Base-by-base conservation (phyloP, 2,329 filamentous ascomycete species). In the Emericellopsis atlantica region DNA sequence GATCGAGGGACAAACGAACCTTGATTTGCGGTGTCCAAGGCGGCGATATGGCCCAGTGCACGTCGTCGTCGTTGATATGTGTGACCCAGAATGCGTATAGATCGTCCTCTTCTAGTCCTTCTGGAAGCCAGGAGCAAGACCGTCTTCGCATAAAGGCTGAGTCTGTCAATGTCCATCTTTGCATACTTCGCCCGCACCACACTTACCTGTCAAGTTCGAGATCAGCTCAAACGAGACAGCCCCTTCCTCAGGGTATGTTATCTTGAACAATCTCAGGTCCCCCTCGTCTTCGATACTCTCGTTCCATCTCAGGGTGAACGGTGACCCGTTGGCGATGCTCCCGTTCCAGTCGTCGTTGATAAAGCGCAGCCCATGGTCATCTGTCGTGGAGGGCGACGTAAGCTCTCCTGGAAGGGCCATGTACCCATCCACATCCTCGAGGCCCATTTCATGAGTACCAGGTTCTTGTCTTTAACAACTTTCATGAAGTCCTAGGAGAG, bases 341-440 rank as follows among this genome's bases (percentile, higher is more conserved):
- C 53, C 51, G 47, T 60, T 60, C 55, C 56, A 60, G 15, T 53
- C 48, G 26, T 54, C 49, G 41, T 59, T 60, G 18, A 53, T 45
- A 40, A 59, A 60, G 8, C 45, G 54, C 21, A 58, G 46, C 34
- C 54, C 52, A 33, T 55, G 48, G 35, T 48, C 50, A n/a, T 44
- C 36, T 4, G 39, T 33, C 8, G 26, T 37, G n/a, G 32, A 29
- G n/a, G 33, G 33, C 16, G 15, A 35, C 36, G 23, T 22, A 8
- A 16, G n/a, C 15, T 32, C 37, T 26, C 9, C 24, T 21, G 14
- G 15, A 12, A 21, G 26, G 16, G 26, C 26, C 40, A 36, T 16
- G 40, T 29, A 23, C 10, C 26, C 16, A 22, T 31, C 40, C 11
- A 32, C 12, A 31, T 36, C 32, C 12, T 26, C 26, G 11, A 31